Base-by-base conservation (phyloP, 148 eudicot species). In the Fagopyrum tataricum region DNA sequence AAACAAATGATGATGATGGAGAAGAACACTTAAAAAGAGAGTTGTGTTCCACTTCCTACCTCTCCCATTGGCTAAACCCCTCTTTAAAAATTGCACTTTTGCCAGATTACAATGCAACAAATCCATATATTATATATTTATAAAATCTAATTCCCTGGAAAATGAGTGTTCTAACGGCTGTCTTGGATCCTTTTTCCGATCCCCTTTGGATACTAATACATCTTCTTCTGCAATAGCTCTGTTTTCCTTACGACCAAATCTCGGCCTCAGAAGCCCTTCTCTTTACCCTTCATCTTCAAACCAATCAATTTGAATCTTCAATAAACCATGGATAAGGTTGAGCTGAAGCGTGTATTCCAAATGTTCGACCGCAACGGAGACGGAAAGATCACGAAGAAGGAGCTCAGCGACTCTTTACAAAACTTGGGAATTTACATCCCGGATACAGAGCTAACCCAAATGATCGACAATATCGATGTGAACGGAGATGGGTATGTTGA, bases 281-380 rank as follows among this genome's bases (percentile, higher is more conserved):
- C 10, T 7, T 47, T 47, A 2, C 0, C 14, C 68, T n/a, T 5
- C 4, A 15, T 6, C n/a, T 20, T 61, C 39, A 4, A 24, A 23
- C 9, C 64, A 21, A 7, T 8, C 49, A 46, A 46, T 46, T 46
- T 7, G 12, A 20, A 8, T 6, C 20, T 48, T 40, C 80, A 31
- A 18, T 13, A 6, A 53, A n/a, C 61, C 47, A 88, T 87, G 92
- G 88, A 85, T 70, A 52, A 84, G 46, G 58, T 51, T 51, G 93
- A 89, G 78, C 78, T 91, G 71, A 77, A 72, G 7, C 85, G 88
- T 4, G 87, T 89, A 0, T 91, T 91, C 80, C 79, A 82, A 44
- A 83, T 87, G 85, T 91, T 91, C 72, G 97, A 91, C 74, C 67
- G 56, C 4, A 87, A 91, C 72, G 89, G 90, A 0, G 97, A 91